phyloP scores from a whole-genome alignment of 2,329 filamentous ascomycete species.

The Fusarium sp. region DNA sequence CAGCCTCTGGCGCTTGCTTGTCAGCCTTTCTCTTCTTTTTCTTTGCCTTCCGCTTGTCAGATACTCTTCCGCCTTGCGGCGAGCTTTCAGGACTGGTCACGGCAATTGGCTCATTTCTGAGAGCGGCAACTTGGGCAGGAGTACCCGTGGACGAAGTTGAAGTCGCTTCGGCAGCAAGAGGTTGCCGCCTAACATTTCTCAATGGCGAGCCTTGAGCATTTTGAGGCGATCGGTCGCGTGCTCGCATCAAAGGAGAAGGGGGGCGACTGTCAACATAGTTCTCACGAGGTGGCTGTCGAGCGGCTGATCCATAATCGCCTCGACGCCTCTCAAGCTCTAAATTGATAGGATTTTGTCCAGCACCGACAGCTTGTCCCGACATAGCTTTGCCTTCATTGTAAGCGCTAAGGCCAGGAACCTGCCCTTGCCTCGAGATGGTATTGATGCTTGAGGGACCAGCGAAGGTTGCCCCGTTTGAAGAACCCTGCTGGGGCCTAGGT shows the following conservation, averaged over 20 bases:
- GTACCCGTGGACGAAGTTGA: conserved; percentile 47
- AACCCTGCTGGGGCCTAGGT: conserved; percentile 22
- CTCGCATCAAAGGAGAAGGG: conserved; percentile 75
- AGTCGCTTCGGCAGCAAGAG: conserved; percentile 24
- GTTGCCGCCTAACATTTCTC: conserved; percentile 59
- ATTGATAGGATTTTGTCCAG: conserved; percentile 58
- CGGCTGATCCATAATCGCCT: conserved; percentile 25
- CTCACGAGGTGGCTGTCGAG: conserved; percentile 38
- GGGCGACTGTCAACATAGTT: conserved; percentile 52
- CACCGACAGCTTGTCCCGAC: conserved; percentile 52
- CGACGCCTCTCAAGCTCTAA: conserved; percentile 42
- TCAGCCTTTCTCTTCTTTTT: conserved; percentile 69
- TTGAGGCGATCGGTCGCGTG: conserved; percentile 79
- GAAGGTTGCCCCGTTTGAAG: conserved; percentile 19
- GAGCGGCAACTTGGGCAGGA: conserved; percentile 68
- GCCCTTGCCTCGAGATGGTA: conserved; percentile 32
- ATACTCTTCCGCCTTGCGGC: conserved; percentile 63
- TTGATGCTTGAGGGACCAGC: conserved; percentile 20
- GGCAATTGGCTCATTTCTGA: conserved; percentile 64
- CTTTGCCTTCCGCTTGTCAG: conserved; percentile 64
- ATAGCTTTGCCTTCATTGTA: conserved; percentile 39
- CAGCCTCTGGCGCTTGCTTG: conserved; percentile 61
- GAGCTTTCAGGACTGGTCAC: conserved; percentile 72
- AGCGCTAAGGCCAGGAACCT: conserved; percentile 53
- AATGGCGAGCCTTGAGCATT: conserved; percentile 76